Base-by-base conservation (phyloP, 2,329 filamentous ascomycete genomes). In the Fusarium equiseti region DNA sequence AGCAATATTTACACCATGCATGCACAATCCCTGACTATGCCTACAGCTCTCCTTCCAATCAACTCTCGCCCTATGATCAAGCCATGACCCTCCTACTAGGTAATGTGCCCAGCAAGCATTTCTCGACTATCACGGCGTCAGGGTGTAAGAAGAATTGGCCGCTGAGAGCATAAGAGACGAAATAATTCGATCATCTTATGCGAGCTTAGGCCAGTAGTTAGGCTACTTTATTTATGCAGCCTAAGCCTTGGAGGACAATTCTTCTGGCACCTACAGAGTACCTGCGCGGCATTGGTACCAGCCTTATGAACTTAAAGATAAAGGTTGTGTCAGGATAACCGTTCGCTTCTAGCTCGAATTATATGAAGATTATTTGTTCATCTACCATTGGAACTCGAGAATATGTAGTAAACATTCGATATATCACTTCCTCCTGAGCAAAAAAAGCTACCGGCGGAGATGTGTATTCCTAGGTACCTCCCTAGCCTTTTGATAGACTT, bases 1-100 rank as follows among this genome's bases (percentile, higher is more conserved):
- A 53, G 59, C 24, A 61, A 53, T 27, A 35, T 24, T 22, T 16
- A 61, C 13, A 53, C 13, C 20, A 31, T 46, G 22, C n/a, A 61
- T 52, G 45, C 24, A 18, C 16, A 12, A 60, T 60, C 45, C 55
- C 27, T 52, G 59, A 31, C 18, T 20, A n/a, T 44, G 38, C 45
- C 22, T 38, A 31, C 13, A 59, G 13, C 18, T 55, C 27, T 20
- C 50, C 35, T 52, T 27, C 50, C 50, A 42, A 29, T 29, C n/a
- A 43, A 22, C 26, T 51, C 13, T 29, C 12, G 38, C 11, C 29
- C 29, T 50, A 24, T 20, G 31, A 27, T 20, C 42, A 15, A 40
- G 27, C 10, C 26, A 44, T 44, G 16, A 16, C n/a, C 20, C 10
- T 20, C 24, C 16, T 18, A 53, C 12, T 35, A 52, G 26, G 27